Conservation (phyloP, 2,329 filamentous ascomycete genomes). For the Xylariaceae sp. region DNA sequence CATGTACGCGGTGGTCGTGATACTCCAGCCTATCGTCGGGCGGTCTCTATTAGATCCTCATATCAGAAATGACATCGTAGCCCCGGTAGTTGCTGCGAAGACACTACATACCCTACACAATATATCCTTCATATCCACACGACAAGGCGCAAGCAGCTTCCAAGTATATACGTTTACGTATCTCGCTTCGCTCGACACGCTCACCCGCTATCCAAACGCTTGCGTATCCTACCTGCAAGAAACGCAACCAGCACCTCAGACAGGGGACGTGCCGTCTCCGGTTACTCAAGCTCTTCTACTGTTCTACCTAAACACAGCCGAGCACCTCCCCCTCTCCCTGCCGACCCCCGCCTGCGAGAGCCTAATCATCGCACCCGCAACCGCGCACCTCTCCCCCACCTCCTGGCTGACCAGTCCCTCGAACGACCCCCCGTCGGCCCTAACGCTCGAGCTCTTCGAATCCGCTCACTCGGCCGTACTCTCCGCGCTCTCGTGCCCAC, state of each 20-base stretch:
- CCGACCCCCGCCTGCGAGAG: constrained; percentile 69
- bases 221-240: constrained; percentile 68
- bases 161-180: constrained; percentile 86
- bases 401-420: constrained; percentile 30
- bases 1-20: constrained; percentile 74
- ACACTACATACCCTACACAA: constrained; percentile 75
- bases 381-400: constrained; percentile 65
- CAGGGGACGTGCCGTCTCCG: constrained; percentile 59
- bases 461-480: constrained; percentile 83
- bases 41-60: constrained; percentile 58
- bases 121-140: constrained; percentile 79
- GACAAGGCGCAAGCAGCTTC: constrained; percentile 72
- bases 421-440: constrained; percentile 45
- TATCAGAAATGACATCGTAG: constrained; percentile 49
- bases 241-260: constrained; percentile 52
- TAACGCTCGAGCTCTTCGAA: constrained; percentile 71
- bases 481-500: constrained; percentile 77
- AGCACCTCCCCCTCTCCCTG: constrained; percentile 76
- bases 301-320: constrained; percentile 84
- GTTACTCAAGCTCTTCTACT: constrained; percentile 76
- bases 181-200: constrained; percentile 78
- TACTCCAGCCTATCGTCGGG: constrained; percentile 73
- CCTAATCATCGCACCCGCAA: constrained; percentile 73
- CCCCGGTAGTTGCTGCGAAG: constrained; percentile 69
- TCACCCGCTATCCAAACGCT: constrained; percentile 70